phyloP scores from a whole-genome alignment of 2,329 filamentous ascomycete species.

The Leptographium wingfieldii region DNA sequence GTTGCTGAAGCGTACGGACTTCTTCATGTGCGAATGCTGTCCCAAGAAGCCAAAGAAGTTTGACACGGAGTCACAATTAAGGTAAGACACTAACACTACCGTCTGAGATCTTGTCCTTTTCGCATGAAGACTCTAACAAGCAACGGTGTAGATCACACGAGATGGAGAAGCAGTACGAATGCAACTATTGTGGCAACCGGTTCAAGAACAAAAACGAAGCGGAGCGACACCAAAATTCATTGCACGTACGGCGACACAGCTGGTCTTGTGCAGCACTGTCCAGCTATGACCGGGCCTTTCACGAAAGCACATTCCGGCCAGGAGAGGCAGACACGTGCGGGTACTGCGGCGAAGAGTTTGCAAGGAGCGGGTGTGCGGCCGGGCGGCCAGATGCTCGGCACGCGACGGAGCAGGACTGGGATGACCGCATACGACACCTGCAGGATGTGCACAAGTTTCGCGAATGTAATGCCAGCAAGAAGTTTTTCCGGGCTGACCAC shows the following conservation, averaged over 20 bases:
- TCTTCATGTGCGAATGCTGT: constrained; percentile 78
- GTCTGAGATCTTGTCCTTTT: constrained; percentile 24
- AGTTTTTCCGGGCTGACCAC: constrained; percentile 94
- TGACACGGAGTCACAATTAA: constrained; percentile 68
- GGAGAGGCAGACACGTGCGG: constrained; percentile 72
- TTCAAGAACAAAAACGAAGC: constrained; percentile 99
- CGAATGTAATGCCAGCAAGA: constrained; percentile 96
- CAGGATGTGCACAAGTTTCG: constrained; percentile 91
- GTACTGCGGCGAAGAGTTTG: constrained; percentile 89
- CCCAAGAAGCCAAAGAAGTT: constrained; percentile 97
- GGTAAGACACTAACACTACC: constrained; percentile 32
- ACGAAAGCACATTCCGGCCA: constrained; percentile 58
- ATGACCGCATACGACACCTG: constrained; percentile 72
- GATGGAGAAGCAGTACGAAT: constrained; percentile 93
- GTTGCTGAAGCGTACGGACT: constrained; percentile 31
- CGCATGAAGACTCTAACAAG: neutral
- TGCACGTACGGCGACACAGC: constrained; percentile 83
- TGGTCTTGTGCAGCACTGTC: constrained; percentile 91
- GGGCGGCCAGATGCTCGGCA: constrained; percentile 22
- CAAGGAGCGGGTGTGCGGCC: constrained; percentile 32
- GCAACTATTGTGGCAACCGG: constrained; percentile 80
- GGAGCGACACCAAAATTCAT: constrained; percentile 88
- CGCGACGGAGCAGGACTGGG: constrained; percentile 76
- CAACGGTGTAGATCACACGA: constrained; percentile 56
- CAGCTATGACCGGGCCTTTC: constrained; percentile 70